phyloP scores from a whole-genome alignment of 371 early-diverging fungal genomes.

The Apophysomyces variabilis region DNA sequence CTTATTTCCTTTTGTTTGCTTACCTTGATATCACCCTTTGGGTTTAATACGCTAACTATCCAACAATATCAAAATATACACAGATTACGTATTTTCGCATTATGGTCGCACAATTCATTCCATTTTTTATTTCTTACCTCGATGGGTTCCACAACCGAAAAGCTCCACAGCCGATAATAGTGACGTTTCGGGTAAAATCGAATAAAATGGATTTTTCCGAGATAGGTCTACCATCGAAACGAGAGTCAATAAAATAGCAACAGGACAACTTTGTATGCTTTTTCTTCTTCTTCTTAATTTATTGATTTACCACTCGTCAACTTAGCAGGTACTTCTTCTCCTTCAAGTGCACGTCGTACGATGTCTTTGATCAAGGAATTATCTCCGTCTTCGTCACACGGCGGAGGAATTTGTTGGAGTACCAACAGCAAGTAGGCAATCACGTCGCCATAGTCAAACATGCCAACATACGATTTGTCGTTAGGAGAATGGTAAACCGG shows the following conservation, averaged over 20 bases:
- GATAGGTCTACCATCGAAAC: constrained; percentile 62
- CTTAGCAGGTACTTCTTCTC: constrained; percentile 66
- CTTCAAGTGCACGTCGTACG: constrained; percentile 56
- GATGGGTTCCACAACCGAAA: constrained; percentile 79
- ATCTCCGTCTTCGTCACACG: constrained; percentile 17
- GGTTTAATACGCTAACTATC: constrained; percentile 64
- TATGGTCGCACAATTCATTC: too few relatives aligned
- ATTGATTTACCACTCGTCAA: constrained; percentile 55
- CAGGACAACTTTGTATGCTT: too few relatives aligned
- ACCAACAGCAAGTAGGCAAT: constrained; percentile 51
- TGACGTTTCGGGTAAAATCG: constrained; percentile 77
- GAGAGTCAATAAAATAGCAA: too few relatives aligned
- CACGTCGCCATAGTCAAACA: constrained; percentile 89
- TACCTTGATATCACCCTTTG: constrained; percentile 49
- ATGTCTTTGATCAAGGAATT: constrained; percentile 56
- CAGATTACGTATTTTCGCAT: too few relatives aligned
- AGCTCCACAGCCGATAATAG: constrained; percentile 73
- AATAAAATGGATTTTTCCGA: constrained; percentile 84
- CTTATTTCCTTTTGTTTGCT: not conserved
- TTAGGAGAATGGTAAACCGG: constrained; percentile 64
- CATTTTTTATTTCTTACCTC: constrained; percentile 45
- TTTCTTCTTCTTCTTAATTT: too few relatives aligned
- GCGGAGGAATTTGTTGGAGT: constrained; percentile 15
- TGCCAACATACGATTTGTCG: constrained; percentile 65
- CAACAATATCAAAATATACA: not conserved